Conservation (phyloP, 2,329 filamentous ascomycete species). For the Aspergillus hiratsukae region DNA sequence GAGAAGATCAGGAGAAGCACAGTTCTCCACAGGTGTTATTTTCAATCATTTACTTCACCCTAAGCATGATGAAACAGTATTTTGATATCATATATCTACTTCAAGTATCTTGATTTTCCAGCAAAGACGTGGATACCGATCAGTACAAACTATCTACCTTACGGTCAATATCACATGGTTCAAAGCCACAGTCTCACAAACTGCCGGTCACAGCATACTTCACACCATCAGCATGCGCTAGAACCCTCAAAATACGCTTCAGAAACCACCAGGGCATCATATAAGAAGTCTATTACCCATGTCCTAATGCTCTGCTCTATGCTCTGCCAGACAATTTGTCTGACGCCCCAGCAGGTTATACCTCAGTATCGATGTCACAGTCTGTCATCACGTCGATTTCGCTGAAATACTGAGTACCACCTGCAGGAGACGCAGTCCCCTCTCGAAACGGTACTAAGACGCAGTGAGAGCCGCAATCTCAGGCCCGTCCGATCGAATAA, state of each 20-base stretch:
- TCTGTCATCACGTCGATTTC: background rate
- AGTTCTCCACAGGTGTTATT: background rate
- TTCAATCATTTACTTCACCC: background rate
- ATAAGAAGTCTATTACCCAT: too few relatives aligned
- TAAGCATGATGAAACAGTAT: background rate
- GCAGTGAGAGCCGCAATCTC: slow-evolving; percentile 51
- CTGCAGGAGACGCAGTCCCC: background rate
- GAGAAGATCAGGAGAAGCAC: background rate
- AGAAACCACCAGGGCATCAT: too few relatives aligned
- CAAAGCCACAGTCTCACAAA: background rate
- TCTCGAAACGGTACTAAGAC: background rate
- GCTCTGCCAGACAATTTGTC: too few relatives aligned
- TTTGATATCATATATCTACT: background rate
- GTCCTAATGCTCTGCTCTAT: too few relatives aligned
- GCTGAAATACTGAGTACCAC: background rate
- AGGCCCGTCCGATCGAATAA: slow-evolving; percentile 55
- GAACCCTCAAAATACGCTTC: background rate
- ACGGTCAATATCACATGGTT: background rate
- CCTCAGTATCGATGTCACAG: too few relatives aligned
- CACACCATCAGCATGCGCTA: background rate
- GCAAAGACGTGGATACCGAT: background rate
- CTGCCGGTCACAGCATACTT: background rate
- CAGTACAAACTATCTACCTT: background rate
- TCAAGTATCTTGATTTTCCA: too few relatives aligned
- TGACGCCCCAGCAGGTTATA: too few relatives aligned